phyloP scores from a whole-genome alignment of 768 basidiomycete species.

The Tricholoma bakamatsutake region DNA sequence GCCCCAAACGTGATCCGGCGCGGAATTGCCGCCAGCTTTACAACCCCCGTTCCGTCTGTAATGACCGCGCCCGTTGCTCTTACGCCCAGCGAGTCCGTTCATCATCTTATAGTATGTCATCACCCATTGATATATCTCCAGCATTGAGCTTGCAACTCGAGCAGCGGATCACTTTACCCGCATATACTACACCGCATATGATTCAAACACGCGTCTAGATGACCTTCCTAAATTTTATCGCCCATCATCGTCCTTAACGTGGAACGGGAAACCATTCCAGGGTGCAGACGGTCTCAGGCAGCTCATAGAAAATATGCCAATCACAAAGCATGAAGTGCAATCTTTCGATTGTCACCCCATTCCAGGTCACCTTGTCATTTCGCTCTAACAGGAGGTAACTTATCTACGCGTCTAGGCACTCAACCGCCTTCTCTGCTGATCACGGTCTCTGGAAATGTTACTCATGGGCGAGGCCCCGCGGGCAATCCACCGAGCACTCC shows the following conservation, averaged over 20 bases:
- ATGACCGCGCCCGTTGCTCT: conserved; percentile 24
- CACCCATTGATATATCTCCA: conserved; percentile 26
- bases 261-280: conserved; percentile 81
- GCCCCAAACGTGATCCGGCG: not conserved
- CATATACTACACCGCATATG: conserved; percentile 78
- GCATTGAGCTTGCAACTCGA: conserved; percentile 80
- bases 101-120: conserved; percentile 13
- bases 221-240: conserved; percentile 83
- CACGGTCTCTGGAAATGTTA: conserved; percentile 76
- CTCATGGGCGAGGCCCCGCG: conserved; percentile 54
- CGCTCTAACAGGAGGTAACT: not conserved
- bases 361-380: conserved; percentile 46
- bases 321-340: conserved; percentile 78
- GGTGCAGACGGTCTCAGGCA: conserved; percentile 64
- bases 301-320: conserved; percentile 67
- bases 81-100: conserved; percentile 54
- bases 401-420: conserved; percentile 41
- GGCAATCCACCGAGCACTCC: conserved; percentile 52
- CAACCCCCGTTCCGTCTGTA: not conserved
- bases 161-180: conserved; percentile 82
- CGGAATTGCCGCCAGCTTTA: not conserved
- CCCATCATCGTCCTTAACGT: conserved; percentile 65
- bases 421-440: conserved; percentile 76
- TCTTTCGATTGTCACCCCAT: conserved; percentile 90
- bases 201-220: conserved; percentile 68